These are phyloP conservation scores for Fraxinus xanthoxyloides DNA, from an alignment of 305 asterid species.

Conservation along the genomic window DNA sequence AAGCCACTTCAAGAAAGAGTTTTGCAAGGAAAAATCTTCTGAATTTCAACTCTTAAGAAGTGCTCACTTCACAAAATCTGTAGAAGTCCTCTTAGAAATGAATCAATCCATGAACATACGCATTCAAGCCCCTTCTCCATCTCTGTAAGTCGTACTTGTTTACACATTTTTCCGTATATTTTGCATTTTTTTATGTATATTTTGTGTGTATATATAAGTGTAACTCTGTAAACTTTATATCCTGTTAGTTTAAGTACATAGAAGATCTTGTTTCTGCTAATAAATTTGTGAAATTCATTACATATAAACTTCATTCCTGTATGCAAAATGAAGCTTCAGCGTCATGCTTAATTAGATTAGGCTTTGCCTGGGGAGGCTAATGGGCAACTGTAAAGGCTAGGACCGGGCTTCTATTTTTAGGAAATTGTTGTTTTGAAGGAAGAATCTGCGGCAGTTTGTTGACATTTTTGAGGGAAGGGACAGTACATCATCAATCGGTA, in stretches of 20 bases:
- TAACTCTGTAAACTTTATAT: not conserved
- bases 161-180: not conserved
- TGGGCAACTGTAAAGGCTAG: not conserved
- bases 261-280: not conserved
- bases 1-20: not conserved
- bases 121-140: conserved; percentile 53
- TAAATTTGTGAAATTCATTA: not conserved
- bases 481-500: not conserved
- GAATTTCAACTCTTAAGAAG: not conserved
- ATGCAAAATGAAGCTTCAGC: not conserved
- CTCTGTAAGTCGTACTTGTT: conserved; percentile 39
- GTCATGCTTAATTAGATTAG: not conserved
- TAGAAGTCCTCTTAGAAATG: conserved; percentile 20
- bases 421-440: not conserved
- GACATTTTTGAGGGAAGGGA: not conserved
- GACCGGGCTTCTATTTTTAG: not conserved
- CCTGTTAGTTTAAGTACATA: not conserved
- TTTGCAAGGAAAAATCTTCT: not conserved
- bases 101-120: conserved; percentile 58
- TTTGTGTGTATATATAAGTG: not conserved
- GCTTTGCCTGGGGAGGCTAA: not conserved
- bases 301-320: not conserved
- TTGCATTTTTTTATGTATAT: not conserved
- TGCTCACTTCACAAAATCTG: not conserved
- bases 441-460: not conserved